Base-by-base conservation (phyloP, 208 protist genomes). In the Blastocrithidia nonstop region DNA sequence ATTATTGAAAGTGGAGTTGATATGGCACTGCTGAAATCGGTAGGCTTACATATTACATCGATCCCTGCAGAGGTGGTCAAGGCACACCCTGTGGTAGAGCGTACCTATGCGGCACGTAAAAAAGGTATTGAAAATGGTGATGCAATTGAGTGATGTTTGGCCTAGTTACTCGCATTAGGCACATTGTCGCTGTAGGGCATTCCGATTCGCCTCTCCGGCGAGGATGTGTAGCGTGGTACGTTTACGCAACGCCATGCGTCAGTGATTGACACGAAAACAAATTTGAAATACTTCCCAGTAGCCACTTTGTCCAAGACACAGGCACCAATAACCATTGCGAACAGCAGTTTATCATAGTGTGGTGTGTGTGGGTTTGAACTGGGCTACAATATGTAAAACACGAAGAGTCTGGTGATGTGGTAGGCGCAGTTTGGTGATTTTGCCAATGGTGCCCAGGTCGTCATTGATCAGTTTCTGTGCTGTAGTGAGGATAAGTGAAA, bases 391-490 rank as follows among this genome's bases (percentile, higher is more conserved):
- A 57, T 96, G 32, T 89, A 96, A 57, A 93, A 86, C 58, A 88
- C 90, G n/a, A 84, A 95, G 43, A 62, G 68, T 20, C 66, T 99
- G 17, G 85, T 96, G 6, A 75, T 98, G 38, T 99, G 97, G 97
- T 97, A 99, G 68, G 97, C 95, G 20, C 97, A 99, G 69, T 99
- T 99, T 67, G 97, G 96, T 54, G 97, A 99, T 71, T 99, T 99
- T 56, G 87, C 93, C 24, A 99, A 99, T 73, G 90, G 92, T 49
- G 95, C 96, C 8, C 96, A 99, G 74, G 93, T 98, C 43, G 97
- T 99, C 46, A 96, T 99, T 61, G 97, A 99, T 72, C 96, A 98
- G 73, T 94, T 94, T 49, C 49, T 96, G 32, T 61, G 58, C 52
- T 71, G 55, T 54, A 72, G 76, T 21, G 97, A 99, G 77, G 66